Evolutionary conservation across 352 stramenopile species (phyloP).

Genomic region (Phytophthora fragariae): DNA sequence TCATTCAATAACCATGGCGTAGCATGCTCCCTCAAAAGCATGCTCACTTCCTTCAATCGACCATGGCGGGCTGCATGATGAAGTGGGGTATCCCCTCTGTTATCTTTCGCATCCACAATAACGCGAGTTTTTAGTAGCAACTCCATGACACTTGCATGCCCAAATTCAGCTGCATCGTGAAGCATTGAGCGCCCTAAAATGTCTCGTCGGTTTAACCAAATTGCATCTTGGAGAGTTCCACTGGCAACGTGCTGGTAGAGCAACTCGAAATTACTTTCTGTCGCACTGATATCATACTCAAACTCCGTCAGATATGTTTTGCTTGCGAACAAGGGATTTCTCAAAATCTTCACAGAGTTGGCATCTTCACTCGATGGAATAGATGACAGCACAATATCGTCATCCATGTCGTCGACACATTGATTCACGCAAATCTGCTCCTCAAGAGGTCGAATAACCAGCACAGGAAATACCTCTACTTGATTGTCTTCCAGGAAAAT

Average conservation of each 20-base stretch:
- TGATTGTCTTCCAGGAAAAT: constrained; percentile 63
- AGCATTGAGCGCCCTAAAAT: constrained; percentile 64
- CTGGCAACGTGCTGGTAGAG: constrained; percentile 61
- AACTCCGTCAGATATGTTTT: constrained; percentile 62
- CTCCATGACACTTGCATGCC: constrained; percentile 59
- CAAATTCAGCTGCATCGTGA: constrained; percentile 68
- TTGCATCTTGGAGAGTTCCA: constrained; percentile 44
- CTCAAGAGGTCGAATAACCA: constrained; percentile 59
- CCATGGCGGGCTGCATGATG: constrained; percentile 61
- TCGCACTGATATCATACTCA: constrained; percentile 60
- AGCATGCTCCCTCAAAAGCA: constrained; percentile 55
- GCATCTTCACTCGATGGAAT: background rate
- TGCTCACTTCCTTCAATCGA: constrained; percentile 60
- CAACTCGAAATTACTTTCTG: constrained; percentile 67
- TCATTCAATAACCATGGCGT: constrained; percentile 50
- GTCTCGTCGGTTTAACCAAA: constrained; percentile 62
- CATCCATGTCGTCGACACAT: background rate
- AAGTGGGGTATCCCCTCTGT: constrained; percentile 59
- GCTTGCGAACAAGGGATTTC: constrained; percentile 31
- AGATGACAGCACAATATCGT: constrained; percentile 3
- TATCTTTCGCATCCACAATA: constrained; percentile 50
- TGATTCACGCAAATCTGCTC: constrained; percentile 38
- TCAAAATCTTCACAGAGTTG: background rate
- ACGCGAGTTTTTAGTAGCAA: constrained; percentile 56
- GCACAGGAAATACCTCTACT: constrained; percentile 72